phyloP scores from a whole-genome alignment of 345 rosid genomes.

The Hibiscus syriacus region DNA sequence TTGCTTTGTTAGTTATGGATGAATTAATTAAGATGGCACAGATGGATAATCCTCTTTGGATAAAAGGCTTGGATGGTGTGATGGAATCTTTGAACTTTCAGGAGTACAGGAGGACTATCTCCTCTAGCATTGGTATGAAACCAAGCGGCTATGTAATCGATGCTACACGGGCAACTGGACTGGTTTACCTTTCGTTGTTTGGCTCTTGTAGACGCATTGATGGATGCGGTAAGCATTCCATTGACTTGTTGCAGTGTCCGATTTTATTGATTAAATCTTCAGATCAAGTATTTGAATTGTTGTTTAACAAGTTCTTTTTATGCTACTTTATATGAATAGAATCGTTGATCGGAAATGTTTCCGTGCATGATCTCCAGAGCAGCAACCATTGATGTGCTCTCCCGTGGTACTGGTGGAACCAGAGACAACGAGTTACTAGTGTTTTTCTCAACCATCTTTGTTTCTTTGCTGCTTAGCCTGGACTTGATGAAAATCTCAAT shows the following conservation, averaged over 20 bases:
- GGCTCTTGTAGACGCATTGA: constrained; percentile 54
- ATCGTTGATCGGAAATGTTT: constrained; percentile 53
- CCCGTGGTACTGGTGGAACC: constrained; percentile 38
- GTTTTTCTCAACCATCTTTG: constrained; percentile 10
- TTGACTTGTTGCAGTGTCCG: constrained; percentile 2
- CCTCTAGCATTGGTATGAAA: constrained; percentile 28
- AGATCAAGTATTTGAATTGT: not conserved
- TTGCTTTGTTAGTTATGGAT: constrained; percentile 51
- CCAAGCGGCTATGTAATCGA: constrained; percentile 30
- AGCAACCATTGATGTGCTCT: constrained; percentile 38
- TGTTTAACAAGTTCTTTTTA: not conserved
- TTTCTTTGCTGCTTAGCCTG: constrained; percentile 3
- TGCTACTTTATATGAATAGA: constrained; percentile 28
- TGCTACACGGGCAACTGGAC: constrained; percentile 52
- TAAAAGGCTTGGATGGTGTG: constrained; percentile 32
- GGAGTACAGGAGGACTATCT: constrained; percentile 41
- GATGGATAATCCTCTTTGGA: constrained; percentile 46
- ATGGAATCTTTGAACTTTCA: constrained; percentile 42
- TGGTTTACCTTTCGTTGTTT: constrained; percentile 43
- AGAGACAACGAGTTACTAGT: constrained; percentile 47
- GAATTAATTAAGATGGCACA: constrained; percentile 56
- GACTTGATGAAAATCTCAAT: not conserved
- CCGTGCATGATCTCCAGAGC: constrained; percentile 44
- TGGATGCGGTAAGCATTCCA: constrained; percentile 56
- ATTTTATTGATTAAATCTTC: too few relatives aligned